These are phyloP conservation scores for Xylaria sp. DNA, from an alignment of 2,329 filamentous ascomycete species.

Conservation along the genomic window DNA sequence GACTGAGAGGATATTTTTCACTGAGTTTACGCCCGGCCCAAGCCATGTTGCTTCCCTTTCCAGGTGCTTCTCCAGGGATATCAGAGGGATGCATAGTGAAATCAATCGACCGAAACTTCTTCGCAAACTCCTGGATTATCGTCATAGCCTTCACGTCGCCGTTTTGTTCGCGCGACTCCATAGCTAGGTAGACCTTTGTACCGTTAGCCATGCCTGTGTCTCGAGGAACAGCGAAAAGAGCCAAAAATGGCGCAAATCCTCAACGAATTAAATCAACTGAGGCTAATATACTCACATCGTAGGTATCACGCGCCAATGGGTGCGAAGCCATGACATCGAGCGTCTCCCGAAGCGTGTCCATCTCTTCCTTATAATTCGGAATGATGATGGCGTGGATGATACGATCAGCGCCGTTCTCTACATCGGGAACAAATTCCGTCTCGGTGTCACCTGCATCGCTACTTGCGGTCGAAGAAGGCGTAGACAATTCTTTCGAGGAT, in stretches of 20 bases:
- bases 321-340: conserved; percentile 76
- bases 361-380: conserved; percentile 80
- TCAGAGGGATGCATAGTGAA: conserved; percentile 74
- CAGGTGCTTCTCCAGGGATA: conserved; percentile 74
- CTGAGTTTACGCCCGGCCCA: conserved; percentile 76
- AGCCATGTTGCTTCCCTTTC: conserved; percentile 79
- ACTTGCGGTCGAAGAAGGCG: conserved; percentile 57
- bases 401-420: conserved; percentile 55
- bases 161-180: conserved; percentile 75
- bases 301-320: conserved; percentile 69
- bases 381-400: conserved; percentile 75
- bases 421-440: conserved; percentile 59
- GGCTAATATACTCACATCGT: conserved; percentile 69
- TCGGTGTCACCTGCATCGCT: conserved; percentile 65
- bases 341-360: conserved; percentile 74
- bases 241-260: neutral
- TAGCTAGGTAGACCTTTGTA: conserved; percentile 73
- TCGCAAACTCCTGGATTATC: conserved; percentile 71
- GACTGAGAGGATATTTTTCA: conserved; percentile 65
- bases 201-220: conserved; percentile 27
- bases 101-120: conserved; percentile 73
- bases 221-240: neutral
- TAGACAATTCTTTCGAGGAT: conserved; percentile 55
- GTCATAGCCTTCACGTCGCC: conserved; percentile 70
- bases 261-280: conserved; percentile 10